Base-by-base conservation (phyloP, 495 filamentous ascomycete genomes). In the Penicillium robsamsonii region DNA sequence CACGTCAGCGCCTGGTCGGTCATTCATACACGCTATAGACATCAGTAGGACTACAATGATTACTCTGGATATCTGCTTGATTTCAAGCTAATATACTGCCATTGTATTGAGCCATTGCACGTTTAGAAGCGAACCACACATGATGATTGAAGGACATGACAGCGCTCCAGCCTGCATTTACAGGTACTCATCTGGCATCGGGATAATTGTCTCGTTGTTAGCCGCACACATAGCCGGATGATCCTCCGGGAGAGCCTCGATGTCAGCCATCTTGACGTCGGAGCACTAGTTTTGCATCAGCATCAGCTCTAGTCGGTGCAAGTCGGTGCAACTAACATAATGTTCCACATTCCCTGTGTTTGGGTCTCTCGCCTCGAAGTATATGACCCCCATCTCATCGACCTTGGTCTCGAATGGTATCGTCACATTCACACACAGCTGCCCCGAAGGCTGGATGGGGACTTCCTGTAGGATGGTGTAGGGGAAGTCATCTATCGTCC, bases 391-490 rank as follows among this genome's bases (percentile, higher is more conserved):
- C 42, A 44, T 44, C 42, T 44, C 42, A 20, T 44, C 20, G 42
- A 44, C 42, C 17, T 22, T 12, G 42, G 17, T 44, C 42, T 44
- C 20, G 13, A 44, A 44, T 44, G 42, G 42, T 22, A 44, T 44
- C 42, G 42, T 44, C 20, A 44, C 42, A 44, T 44, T 44, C 42
- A 44, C 42, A 44, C 42, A 44, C 42, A 44, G 42, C 42, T 44
- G 42, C 20, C 42, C 42, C 42, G 42, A 44, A 25, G 42, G 42
- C 20, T 44, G 42, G 42, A 44, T 44, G 42, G 42, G 42, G 10
- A 44, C 42, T 13, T 44, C 42, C 20, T 44, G 17, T 20, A 44
- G 42, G 42, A 44, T 44, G 8, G 25, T 25, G 42, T 44, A 44
- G 42, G 42, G 42, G 5, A 44, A 44, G 17, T 44, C 42, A 24